Base-by-base conservation (phyloP, 768 basidiomycete genomes). In the Trametes sanguinea region DNA sequence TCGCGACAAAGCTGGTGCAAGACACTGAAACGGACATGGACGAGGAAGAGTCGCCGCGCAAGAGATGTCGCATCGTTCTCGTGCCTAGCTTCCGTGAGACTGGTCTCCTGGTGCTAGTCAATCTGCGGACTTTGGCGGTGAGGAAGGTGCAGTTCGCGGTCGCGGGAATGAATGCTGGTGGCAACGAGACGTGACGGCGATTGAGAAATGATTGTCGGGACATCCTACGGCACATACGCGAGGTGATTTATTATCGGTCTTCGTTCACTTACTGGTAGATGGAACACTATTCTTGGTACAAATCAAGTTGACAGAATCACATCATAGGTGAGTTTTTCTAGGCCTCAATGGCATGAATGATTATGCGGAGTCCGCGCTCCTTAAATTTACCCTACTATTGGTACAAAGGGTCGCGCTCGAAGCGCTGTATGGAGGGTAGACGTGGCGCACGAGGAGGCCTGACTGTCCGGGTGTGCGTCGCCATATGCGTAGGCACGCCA, bases 71-170 rank as follows among this genome's bases (percentile, higher is more conserved):
- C 54, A 77, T 97, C 42, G 81, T 98, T 29, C 78, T 96, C 61
- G 76, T 97, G 29, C 96, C 96, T 1, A 82, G 80, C 40, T 98
- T 98, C 70, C 78, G 85, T 14, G 80, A 87, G 70, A 90, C 90
- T 8, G 94, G 95, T 2, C 77, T 81, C 43, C 72, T 98, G 53
- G 91, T 88, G 17, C 78, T 97, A 8, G 80, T 97, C 51, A 92
- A 97, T 72, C 72, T 94, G 67, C 80, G 85, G 70, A 90, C 88
- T 22, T 75, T 96, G 69, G 87, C 83, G 56, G 86, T 91, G 22
- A 87, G 80, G 66, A 82, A 81, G 55, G 74, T 90, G 37, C 75
- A 78, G 59, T 88, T 90, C 69, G 79, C 77, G 1, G 77, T 86
- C 37, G 66, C 69, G 17, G 77, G 77, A 16, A 69, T 80, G 71